Conservation (phyloP, 1,284 basidiomycete genomes). For the Microstroma glucosiphilum region DNA sequence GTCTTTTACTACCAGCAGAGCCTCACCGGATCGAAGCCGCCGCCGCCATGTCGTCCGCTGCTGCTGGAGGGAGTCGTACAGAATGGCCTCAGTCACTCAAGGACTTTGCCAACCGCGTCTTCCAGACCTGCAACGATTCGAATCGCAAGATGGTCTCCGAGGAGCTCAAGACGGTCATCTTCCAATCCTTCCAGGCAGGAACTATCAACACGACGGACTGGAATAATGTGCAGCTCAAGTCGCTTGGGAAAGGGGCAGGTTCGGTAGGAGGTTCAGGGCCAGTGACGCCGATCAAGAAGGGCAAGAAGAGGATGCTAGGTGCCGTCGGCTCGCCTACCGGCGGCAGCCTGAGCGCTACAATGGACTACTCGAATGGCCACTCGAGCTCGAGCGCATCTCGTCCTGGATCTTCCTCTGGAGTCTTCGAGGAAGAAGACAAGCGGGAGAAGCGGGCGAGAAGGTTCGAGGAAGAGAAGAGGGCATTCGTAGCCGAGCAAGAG, state of each 20-base stretch:
- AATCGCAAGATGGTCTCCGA: constrained; percentile 52
- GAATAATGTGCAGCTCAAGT: constrained; percentile 71
- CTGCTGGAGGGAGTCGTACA: no score
- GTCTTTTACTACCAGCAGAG: no score
- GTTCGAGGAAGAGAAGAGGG: constrained; percentile 44
- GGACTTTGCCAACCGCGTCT: constrained; percentile 43
- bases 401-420: not conserved
- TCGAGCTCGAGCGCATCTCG: not conserved
- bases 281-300: not conserved
- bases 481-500: constrained; percentile 29
- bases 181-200: constrained; percentile 56
- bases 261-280: not conserved
- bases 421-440: constrained; percentile 30
- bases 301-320: constrained; percentile 50
- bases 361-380: not conserved
- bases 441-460: constrained; percentile 46
- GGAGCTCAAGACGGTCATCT: constrained; percentile 53
- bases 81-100: constrained; percentile 9
- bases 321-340: not conserved
- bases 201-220: constrained; percentile 83
- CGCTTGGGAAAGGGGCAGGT: constrained; percentile 54
- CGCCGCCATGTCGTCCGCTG: no score
- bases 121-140: constrained; percentile 48
- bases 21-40: no score
- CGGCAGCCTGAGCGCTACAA: no score